Evolutionary conservation across 176 grass and related monocot genomes (phyloP), one percentile per base, ranked within the genome.

Genomic region (Hsuehochloa calcarea): DNA sequence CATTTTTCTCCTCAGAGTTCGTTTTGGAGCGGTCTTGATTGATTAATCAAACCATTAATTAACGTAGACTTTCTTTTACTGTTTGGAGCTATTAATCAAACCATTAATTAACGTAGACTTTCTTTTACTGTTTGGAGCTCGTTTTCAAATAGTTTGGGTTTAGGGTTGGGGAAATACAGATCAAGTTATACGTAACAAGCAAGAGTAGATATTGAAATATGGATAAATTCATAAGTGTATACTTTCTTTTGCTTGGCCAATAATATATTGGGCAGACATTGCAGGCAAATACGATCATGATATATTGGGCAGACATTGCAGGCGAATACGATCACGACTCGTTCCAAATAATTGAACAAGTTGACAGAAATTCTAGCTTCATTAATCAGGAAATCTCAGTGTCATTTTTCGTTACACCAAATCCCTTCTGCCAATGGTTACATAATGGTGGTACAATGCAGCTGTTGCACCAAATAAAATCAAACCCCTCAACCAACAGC

Each of bases 301-400:
- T 26, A 19, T 3, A n/a, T 55, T 56, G 60, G 17, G 22, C 13
- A 41, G 5, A 69, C 22, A 51, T 40, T 54, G 10, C 31, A 12
- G 64, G 31, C 72, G 66, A 47, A 55, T 83, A 75, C 20, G 0
- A 34, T 29, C 31, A 10, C 1, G 39, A 35, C 10, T 82, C 8
- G 0, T 10, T n/a, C 52, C 26, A 70, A 60, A 64, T 19, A 49
- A n/a, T 70, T 70, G 34, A 37, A 84, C 23, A 65, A 22, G 16
- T 39, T 51, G 54, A 45, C 43, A 54, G 19, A 37, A 66, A 67
- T 3, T 80, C 35, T 13, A 85, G 49, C 60, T 80, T 85, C 69
- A 69, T 61, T 51, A 60, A 49, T 67, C 41, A 56, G 22, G 51
- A 47, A 73, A 85, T 79, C 12, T 73, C 37, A 66, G 6, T 68